Evolutionary conservation across 106 monocot species (phyloP), one percentile per base, ranked within the genome.

Genomic region (Acorus gramineus): DNA sequence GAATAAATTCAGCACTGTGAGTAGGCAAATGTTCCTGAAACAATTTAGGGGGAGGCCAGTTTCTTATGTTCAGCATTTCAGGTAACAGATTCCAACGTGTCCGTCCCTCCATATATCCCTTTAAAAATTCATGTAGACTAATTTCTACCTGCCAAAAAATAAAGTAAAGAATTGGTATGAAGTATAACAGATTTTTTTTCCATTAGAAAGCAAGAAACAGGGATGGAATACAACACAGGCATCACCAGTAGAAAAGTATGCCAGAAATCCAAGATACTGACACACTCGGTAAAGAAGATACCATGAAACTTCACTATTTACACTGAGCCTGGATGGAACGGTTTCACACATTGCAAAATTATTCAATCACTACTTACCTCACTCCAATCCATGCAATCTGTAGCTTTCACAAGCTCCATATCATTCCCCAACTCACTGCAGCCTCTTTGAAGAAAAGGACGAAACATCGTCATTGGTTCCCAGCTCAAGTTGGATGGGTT

Each of bases 21-120:
- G 6, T 50, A 59, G 91, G 91, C 56, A 86, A 69, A 64, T 71
- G 50, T 7, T 91, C 77, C 47, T 91, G 86, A 79, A 91, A 86
- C 50, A 68, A 60, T 14, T 79, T 53, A 55, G 80, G 68, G 5
- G 86, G 65, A 13, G 90, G 90, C 86, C 90, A 90, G 71, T 90
- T 86, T 66, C 86, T 90, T 42, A 90, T 44, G 69, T 91, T 91
- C 14, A 91, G 83, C 91, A 91, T 86, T 61, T 63, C 79, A 47
- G 91, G 91, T 86, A 83, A 91, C 8, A 55, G 28, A 73, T 91
- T 91, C 53, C 50, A 47, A 74, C 86, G 81, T 55, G 72, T 70
- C 60, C 83, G n/a, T 48, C 91, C 91, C 46, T 86, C 75, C 42
- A 4, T 44, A 55, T 91, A 91, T 52, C 84, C 83, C 64, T 74